Evolutionary conservation across 805 yeast species (phyloP), one percentile per base, ranked within the genome.

Genomic region (Ogataea thermomethanolica): DNA sequence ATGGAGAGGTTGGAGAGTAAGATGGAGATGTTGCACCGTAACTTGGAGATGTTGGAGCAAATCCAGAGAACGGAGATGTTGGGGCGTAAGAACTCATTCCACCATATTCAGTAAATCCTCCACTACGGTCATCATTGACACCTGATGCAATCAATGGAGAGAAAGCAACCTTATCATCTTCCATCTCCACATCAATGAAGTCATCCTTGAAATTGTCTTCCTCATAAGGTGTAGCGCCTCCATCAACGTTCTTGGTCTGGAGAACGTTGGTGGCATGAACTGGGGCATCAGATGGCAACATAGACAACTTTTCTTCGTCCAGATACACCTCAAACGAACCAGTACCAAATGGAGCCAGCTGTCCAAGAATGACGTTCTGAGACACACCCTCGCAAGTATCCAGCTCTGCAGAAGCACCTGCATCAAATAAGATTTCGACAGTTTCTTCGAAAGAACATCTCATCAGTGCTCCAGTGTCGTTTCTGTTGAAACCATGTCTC

Each of bases 381-480:
- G 99, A 93, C 46, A 93, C 95, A 74, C 99, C 99, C 52, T 89
- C 86, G 67, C 99, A 93, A 53, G 93, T 97, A 68, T 93, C 99
- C 42, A 93, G 71, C 61, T 93, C 99, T 13, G 98, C 99, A 30
- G 95, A 79, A 5, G 98, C 95, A 64, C 96, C 99, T 13, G 99
- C 99, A 59, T 93, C 99, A 55, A 93, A 78, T 62, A 93, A 70
- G 58, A 93, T 93, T 69, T 93, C 99, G 29, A 93, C 99, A 7
- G 99, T 93, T 66, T 93, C 99, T 69, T 93, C 99, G 71, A 93
- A 93, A 30, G 99, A 91, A 72, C 97, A 93, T 68, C 99, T 81
- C 99, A 93, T 93, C 60, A 93, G 75, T 2, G 99, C 99, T 68
- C 99, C 99, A 23, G 99, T 93, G 52, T 93, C 96, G 27, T 95